Percentiles rank a stretch among this genome's conserved stretches.
phyloP scores from a whole-genome alignment of 2,329 filamentous ascomycete genomes.

The Phialocephala sp. region DNA sequence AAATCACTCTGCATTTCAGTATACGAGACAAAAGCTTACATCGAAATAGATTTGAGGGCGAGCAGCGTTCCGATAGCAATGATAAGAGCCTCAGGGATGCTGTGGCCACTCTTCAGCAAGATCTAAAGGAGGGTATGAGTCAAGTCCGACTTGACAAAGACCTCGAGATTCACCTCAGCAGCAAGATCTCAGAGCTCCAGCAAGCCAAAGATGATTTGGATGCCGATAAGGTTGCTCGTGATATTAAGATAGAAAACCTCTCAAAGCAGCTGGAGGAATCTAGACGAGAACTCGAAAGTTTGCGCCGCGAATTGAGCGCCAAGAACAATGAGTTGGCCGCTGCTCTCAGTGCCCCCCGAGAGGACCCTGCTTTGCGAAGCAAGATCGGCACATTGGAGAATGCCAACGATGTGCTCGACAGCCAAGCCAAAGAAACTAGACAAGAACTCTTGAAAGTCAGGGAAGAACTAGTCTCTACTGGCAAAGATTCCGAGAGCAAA shows the following conservation, averaged over 20 bases:
- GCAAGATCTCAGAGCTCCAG: conserved; percentile 33
- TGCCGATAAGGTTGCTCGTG: conserved; percentile 22
- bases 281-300: conserved; percentile 28
- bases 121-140: conserved; percentile 32
- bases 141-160: conserved; percentile 32
- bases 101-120: conserved; percentile 26
- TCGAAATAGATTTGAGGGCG: conserved; percentile 29
- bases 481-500: conserved; percentile 16
- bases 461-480: conserved; percentile 23
- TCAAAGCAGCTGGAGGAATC: conserved; percentile 27
- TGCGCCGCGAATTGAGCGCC: conserved; percentile 26
- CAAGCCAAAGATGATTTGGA: conserved; percentile 30
- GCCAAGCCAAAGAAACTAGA: conserved; percentile 42
- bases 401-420: conserved; percentile 32
- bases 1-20: not conserved
- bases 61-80: conserved; percentile 20
- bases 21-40: conserved; percentile 12
- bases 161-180: conserved; percentile 27
- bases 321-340: conserved; percentile 35
- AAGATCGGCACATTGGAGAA: conserved; percentile 35
- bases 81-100: conserved; percentile 25
- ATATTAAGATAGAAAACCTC: conserved; percentile 26
- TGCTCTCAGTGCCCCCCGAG: conserved; percentile 26
- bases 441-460: conserved; percentile 39
- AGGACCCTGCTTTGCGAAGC: conserved; percentile 30